phyloP scores from a whole-genome alignment of 1,139 yeast genomes.

The Scheffersomyces parashehatae region DNA sequence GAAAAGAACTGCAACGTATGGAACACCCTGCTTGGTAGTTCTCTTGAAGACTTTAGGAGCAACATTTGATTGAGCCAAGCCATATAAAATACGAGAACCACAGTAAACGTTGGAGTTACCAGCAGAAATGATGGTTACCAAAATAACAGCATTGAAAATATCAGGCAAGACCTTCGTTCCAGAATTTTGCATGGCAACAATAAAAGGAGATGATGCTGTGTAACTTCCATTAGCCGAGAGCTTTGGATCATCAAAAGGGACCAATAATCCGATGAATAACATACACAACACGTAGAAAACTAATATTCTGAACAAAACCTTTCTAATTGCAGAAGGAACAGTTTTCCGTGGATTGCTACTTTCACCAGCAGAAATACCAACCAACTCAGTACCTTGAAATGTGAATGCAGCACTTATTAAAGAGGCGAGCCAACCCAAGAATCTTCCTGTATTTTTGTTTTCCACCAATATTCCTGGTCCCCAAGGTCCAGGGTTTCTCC shows the following conservation, averaged over 20 bases:
- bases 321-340: conserved; percentile 13
- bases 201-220: conserved; percentile 50
- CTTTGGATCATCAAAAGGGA: conserved; percentile 16
- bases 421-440: conserved; percentile 19
- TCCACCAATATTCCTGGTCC: conserved; percentile 15
- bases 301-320: conserved; percentile 14
- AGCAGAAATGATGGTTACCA: conserved; percentile 17
- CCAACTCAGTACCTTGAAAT: conserved; percentile 23
- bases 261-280: conserved; percentile 13
- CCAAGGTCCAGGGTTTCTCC: conserved; percentile 24
- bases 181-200: conserved; percentile 38
- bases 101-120: conserved; percentile 18
- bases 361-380: conserved; percentile 16
- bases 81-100: conserved; percentile 15
- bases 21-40: conserved; percentile 11
- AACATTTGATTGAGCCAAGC: conserved; percentile 14
- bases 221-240: conserved; percentile 21
- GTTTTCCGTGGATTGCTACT: conserved; percentile 14
- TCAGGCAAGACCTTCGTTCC: conserved; percentile 43
- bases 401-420: conserved; percentile 20
- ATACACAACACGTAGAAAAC: conserved; percentile 16
- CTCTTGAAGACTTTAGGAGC: conserved; percentile 13
- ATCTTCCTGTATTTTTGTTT: conserved; percentile 10
- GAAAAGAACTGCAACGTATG: conserved; percentile 2
- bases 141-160: conserved; percentile 15